Conservation (phyloP, 208 protist genomes). For the Porcisia hertigi region DNA sequence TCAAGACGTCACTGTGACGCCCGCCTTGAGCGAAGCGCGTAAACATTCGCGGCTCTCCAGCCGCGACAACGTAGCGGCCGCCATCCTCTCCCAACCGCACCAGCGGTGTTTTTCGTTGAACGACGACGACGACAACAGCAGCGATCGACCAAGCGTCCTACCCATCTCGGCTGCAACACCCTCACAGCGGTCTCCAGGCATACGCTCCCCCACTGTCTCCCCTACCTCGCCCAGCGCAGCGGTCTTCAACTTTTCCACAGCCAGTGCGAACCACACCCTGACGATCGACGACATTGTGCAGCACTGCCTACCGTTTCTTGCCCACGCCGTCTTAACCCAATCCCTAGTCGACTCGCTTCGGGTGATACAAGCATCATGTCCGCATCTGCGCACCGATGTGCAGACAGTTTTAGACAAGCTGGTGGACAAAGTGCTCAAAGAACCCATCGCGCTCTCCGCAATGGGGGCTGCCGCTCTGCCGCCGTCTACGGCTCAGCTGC, state of each 20-base stretch:
- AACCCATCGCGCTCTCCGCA: conserved; percentile 21
- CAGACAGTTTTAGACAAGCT: conserved; percentile 69
- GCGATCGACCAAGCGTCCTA: background rate
- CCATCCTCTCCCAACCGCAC: background rate
- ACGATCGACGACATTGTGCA: conserved; percentile 69
- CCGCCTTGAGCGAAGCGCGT: background rate
- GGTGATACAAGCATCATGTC: conserved; percentile 53
- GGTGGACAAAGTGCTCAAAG: conserved; percentile 74
- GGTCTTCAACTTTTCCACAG: conserved; percentile 18
- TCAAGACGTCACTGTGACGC: background rate
- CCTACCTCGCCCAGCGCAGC: conserved; percentile 16
- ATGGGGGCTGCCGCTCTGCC: background rate
- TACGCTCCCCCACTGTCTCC: conserved; percentile 4
- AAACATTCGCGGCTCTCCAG: background rate
- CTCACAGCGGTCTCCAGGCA: conserved; percentile 11
- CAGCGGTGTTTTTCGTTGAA: background rate
- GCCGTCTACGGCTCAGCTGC: background rate
- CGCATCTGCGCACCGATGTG: conserved; percentile 49
- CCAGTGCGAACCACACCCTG: conserved; percentile 17
- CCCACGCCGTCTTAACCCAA: conserved; percentile 60
- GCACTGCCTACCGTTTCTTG: conserved; percentile 70
- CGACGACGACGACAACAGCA: background rate
- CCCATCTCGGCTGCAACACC: background rate
- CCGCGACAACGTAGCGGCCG: conserved; percentile 4
- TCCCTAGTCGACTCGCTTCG: conserved; percentile 63